Evolutionary conservation across 2,329 filamentous ascomycete genomes (phyloP).

Genomic region (Spiromastix sp.): DNA sequence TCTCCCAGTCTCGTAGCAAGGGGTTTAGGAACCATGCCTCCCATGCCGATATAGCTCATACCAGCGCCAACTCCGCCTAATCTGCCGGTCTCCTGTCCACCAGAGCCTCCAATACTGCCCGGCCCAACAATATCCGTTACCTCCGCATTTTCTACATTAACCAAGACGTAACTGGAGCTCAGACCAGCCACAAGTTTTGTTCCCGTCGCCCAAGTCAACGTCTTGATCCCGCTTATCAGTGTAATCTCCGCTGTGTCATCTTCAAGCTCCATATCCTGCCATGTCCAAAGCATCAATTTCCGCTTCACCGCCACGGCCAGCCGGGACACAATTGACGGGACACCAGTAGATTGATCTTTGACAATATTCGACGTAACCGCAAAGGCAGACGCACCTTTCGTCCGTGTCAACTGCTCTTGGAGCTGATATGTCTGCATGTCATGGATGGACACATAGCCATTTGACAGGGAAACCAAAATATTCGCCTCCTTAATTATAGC

Average conservation of each 20-base stretch:
- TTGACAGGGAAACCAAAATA: slow-evolving; percentile 81
- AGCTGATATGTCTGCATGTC: slow-evolving; percentile 77
- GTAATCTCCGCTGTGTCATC: slow-evolving; percentile 65
- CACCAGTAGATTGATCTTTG: slow-evolving; percentile 74
- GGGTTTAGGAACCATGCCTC: slow-evolving; percentile 82
- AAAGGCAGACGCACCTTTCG: slow-evolving; percentile 81
- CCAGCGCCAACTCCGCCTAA: slow-evolving; percentile 77
- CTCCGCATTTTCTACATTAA: slow-evolving; percentile 67
- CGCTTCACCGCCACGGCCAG: slow-evolving; percentile 89
- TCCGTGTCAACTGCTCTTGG: slow-evolving; percentile 68
- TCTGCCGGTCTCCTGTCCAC: slow-evolving; percentile 56
- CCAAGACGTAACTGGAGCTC: slow-evolving; percentile 81
- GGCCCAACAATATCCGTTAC: slow-evolving; percentile 71
- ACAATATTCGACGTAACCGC: slow-evolving; percentile 93
- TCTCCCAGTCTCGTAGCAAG: slow-evolving; percentile 73
- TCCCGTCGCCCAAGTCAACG: slow-evolving; percentile 81
- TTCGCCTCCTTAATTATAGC: slow-evolving; percentile 93
- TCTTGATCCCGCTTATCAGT: slow-evolving; percentile 74
- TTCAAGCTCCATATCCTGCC: slow-evolving; percentile 82
- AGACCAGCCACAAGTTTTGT: slow-evolving; percentile 82
- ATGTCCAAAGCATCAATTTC: slow-evolving; percentile 81
- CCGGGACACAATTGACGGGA: slow-evolving; percentile 85
- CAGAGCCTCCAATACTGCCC: slow-evolving; percentile 56
- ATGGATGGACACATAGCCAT: slow-evolving; percentile 79
- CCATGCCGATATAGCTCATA: slow-evolving; percentile 96